Evolutionary conservation across 2,329 filamentous ascomycete species (phyloP).

Genomic region (Penicillium hordei): DNA sequence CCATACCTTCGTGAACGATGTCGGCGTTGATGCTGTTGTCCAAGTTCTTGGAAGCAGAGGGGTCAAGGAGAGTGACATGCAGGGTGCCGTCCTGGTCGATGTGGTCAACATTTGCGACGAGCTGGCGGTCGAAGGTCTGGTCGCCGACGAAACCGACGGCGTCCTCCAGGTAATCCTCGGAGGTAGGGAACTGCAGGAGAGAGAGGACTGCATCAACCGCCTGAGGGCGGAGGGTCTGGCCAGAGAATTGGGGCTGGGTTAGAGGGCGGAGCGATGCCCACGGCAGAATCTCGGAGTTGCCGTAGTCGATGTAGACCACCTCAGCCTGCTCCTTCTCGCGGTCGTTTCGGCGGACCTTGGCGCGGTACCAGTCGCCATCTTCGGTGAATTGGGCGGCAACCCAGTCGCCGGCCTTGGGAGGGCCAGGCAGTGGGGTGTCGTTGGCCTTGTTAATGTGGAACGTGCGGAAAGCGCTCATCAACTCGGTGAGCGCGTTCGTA

Average conservation of each 20-base stretch:
- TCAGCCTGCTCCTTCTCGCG: constrained; percentile 85
- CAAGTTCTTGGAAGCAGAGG: constrained; percentile 60
- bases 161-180: constrained; percentile 79
- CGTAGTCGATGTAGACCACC: constrained; percentile 93
- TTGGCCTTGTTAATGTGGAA: constrained; percentile 88
- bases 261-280: constrained; percentile 85
- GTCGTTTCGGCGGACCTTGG: constrained; percentile 86
- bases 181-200: constrained; percentile 82
- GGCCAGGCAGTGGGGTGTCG: constrained; percentile 67
- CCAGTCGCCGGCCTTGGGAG: constrained; percentile 86
- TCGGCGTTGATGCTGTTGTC: constrained; percentile 88
- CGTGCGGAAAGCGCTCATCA: constrained; percentile 88
- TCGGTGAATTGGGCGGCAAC: constrained; percentile 88
- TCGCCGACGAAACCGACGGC: constrained; percentile 73
- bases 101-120: constrained; percentile 90
- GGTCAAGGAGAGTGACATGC: constrained; percentile 86
- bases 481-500: constrained; percentile 76
- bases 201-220: constrained; percentile 83
- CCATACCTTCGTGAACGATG: constrained; percentile 76
- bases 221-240: constrained; percentile 80
- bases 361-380: constrained; percentile 93
- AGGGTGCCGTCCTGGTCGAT: constrained; percentile 77
- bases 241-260: constrained; percentile 72
- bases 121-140: constrained; percentile 69
- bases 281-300: constrained; percentile 84